These are phyloP conservation scores for Scutellaria minor DNA, from an alignment of 257 asterid genomes.

Conservation along the genomic window DNA sequence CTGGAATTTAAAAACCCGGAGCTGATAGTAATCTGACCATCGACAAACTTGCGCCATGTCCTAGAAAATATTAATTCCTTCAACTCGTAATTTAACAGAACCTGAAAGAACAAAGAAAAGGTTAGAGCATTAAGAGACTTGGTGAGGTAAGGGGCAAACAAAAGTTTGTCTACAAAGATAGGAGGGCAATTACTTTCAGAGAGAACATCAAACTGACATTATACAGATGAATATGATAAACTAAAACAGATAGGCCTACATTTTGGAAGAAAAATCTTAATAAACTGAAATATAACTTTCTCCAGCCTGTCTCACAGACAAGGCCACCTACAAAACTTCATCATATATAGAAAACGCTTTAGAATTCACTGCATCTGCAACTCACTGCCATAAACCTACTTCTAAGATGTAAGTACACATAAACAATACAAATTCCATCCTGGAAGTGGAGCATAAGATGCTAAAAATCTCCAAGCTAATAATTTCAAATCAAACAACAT, in stretches of 20 bases:
- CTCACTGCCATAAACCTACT: not conserved
- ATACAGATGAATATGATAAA: not conserved
- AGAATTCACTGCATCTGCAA: not conserved
- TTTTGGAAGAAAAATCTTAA: not conserved
- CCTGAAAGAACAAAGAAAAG: constrained; percentile 35
- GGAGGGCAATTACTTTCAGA: constrained; percentile 1
- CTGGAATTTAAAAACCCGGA: constrained; percentile 64
- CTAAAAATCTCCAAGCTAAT: not conserved
- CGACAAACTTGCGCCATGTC: constrained; percentile 86
- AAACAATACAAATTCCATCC: not conserved
- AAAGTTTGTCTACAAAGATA: not conserved
- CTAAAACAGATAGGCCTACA: not conserved
- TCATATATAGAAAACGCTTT: not conserved
- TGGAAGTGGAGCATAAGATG: not conserved
- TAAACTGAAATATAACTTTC: not conserved
- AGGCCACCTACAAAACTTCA: not conserved
- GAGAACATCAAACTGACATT: not conserved
- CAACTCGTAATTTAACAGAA: constrained; percentile 36
- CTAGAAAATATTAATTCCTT: constrained; percentile 57
- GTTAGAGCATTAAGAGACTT: not conserved
- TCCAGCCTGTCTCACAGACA: too few species aligned
- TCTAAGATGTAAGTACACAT: not conserved
- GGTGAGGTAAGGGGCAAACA: not conserved
- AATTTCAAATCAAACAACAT: constrained; percentile 22
- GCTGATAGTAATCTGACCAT: constrained; percentile 64